Evolutionary conservation across 2,329 filamentous ascomycete genomes (phyloP), one percentile per base, ranked within the genome.

Genomic region (Alternaria sp.): DNA sequence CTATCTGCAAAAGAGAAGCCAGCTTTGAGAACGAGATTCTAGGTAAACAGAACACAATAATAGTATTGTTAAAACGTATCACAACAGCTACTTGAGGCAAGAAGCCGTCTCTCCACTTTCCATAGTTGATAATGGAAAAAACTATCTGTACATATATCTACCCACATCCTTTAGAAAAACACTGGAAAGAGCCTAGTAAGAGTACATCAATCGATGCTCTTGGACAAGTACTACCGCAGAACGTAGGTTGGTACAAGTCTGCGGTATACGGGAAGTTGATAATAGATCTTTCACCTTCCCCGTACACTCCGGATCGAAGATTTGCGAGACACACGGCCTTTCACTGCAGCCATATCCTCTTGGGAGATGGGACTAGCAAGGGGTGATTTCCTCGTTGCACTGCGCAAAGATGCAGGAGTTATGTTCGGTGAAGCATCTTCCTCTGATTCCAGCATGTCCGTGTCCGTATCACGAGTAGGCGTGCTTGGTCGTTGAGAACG

Each of bases 331-430:
- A 42, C 49, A 8, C 46, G 30, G 16, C 26, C 34, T 34, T 22
- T 28, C 24, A 26, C 32, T 20, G 36, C 8, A 26, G 46, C 30
- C 36, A 26, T n/a, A 0, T 18, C 20, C 26, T 48, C 22, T 16
- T 30, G 47, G 44, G 22, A 8, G n/a, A 53, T 26, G 28, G 62
- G 56, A 24, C 59, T 63, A 11, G 32, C 12, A 39, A 51, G 48
- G 1, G 28, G 48, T 11, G 63, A 60, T 14, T 60, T 70, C 51
- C 64, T 73, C 12, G 66, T 63, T 16, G 75, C 75, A 55, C 75
- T 77, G 36, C 75, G 74, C 5, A 78, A 65, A 28, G 75, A 76
- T 4, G 74, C 73, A n/a, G 75, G 75, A 8, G 75, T 78, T 30
- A 78, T 77, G 30, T 77, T 78, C 9, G 70, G 69, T 4, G 74